Evolutionary conservation across 306 rosid genomes (phyloP).

Genomic region (Cucurbita moschata): DNA sequence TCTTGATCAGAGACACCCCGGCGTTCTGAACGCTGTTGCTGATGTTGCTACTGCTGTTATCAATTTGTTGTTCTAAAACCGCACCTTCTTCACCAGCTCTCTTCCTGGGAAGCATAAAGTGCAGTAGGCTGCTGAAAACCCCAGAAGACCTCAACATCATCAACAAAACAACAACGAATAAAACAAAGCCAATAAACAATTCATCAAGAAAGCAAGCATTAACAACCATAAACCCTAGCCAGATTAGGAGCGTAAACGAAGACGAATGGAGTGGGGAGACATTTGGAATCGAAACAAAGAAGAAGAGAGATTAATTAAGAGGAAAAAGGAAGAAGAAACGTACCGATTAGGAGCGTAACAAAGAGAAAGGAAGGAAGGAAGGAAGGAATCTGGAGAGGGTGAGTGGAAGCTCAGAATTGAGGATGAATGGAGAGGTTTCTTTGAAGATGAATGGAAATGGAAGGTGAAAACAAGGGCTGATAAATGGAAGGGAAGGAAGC

Average conservation of each 20-base stretch:
- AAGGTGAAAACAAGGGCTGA: neutral
- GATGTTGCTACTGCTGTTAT: slow-evolving; percentile 11
- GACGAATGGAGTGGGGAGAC: neutral
- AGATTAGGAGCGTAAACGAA: neutral
- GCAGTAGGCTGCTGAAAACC: slow-evolving; percentile 47
- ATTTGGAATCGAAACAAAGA: neutral
- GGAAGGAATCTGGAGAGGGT: slow-evolving; percentile 7
- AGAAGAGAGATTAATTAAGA: slow-evolving; percentile 1
- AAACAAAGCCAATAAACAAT: slow-evolving; percentile 14
- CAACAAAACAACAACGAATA: slow-evolving; percentile 18
- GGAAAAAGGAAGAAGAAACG: slow-evolving; percentile 5
- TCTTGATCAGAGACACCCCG: slow-evolving; percentile 31
- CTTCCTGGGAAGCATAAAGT: slow-evolving; percentile 96
- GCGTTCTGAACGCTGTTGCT: slow-evolving; percentile 8
- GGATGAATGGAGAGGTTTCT: neutral
- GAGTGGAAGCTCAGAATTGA: neutral
- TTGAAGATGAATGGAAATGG: neutral
- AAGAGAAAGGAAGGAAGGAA: neutral
- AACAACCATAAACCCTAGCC: slow-evolving; percentile 25
- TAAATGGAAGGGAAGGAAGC: neutral
- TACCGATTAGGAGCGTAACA: slow-evolving; percentile 12
- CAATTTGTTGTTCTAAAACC: slow-evolving; percentile 40
- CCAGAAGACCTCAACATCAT: slow-evolving; percentile 18
- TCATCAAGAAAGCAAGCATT: neutral
- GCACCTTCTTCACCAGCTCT: slow-evolving; percentile 57